Conservation (phyloP, 2,329 filamentous ascomycete species). For the Verticillium tricorpus region DNA sequence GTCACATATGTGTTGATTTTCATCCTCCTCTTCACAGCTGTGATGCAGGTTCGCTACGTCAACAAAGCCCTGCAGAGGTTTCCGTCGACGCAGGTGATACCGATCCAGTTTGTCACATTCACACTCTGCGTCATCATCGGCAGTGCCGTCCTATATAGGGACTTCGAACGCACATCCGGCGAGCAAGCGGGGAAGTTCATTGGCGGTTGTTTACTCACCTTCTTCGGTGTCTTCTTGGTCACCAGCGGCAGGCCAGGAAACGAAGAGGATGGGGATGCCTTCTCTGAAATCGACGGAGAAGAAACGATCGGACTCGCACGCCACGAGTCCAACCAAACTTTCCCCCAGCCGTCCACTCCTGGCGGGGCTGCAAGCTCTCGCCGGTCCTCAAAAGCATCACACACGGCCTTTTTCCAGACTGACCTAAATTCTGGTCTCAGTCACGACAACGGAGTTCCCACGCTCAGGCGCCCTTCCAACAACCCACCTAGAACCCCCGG, state of each 20-base stretch:
- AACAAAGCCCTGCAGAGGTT: conserved; percentile 86
- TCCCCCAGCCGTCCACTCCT: conserved; percentile 19
- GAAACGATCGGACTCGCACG: conserved; percentile 57
- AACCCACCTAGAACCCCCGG: conserved; percentile 26
- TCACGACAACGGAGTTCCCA: conserved; percentile 29
- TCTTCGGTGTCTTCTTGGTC: conserved; percentile 95
- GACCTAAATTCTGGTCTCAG: conserved; percentile 25
- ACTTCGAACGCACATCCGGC: conserved; percentile 79
- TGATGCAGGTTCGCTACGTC: conserved; percentile 97
- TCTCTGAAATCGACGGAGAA: conserved; percentile 55
- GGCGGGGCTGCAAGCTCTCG: conserved; percentile 30
- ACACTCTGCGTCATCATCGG: conserved; percentile 93
- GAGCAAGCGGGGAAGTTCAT: conserved; percentile 79
- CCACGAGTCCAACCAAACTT: conserved; percentile 43
- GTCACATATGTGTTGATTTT: conserved; percentile 84
- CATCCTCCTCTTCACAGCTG: conserved; percentile 74
- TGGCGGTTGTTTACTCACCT: conserved; percentile 86
- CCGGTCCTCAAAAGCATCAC: conserved; percentile 44
- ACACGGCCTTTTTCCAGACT: conserved; percentile 37
- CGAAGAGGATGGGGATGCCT: conserved; percentile 53
- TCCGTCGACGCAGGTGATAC: conserved; percentile 96
- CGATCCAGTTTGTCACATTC: conserved; percentile 95
- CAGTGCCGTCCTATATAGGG: conserved; percentile 87
- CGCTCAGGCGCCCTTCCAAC: conserved; percentile 26
- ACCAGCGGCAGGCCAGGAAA: conserved; percentile 70